A percentile compares a stretch with the other conserved stretches of the same genome.
Conservation (phyloP, 2,329 filamentous ascomycete genomes). For the Cephalotrichum gorgonifer region DNA sequence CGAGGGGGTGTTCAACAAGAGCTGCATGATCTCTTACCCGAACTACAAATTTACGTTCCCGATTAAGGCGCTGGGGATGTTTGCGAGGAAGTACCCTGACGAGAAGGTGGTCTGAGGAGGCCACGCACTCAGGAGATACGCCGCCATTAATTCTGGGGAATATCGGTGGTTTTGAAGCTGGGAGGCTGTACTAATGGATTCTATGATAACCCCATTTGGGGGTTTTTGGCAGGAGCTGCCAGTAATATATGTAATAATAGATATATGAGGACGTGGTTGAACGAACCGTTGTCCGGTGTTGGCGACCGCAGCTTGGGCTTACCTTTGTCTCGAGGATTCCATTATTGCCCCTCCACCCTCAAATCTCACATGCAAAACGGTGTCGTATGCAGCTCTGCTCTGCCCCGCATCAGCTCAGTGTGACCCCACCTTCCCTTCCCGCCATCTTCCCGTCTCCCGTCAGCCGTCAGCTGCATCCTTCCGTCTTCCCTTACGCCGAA, state of each 20-base stretch:
- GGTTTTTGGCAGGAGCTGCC: no score
- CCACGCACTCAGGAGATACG: no score
- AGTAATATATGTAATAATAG: no score
- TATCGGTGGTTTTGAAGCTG: no score
- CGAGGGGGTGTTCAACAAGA: conserved; percentile 98
- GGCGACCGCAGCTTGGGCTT: no score
- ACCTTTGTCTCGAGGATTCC: not conserved
- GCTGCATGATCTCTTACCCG: conserved; percentile 97
- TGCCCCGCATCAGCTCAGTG: not conserved
- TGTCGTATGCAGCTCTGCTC: not conserved
- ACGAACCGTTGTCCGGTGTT: no score
- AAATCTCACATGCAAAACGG: not conserved
- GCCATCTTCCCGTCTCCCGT: not conserved
- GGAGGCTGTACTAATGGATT: no score
- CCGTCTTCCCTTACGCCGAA: conserved; percentile 4
- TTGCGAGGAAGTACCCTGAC: conserved; percentile 61
- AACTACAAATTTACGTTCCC: conserved; percentile 98
- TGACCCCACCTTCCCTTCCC: not conserved
- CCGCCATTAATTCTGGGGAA: no score
- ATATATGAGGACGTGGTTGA: no score
- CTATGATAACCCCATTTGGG: no score
- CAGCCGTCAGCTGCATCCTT: not conserved
- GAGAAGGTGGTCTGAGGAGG: conserved; percentile 44
- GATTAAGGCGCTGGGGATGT: conserved; percentile 89
- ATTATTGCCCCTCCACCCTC: not conserved